Base-by-base conservation (phyloP, 306 rosid genomes). In the Nissolia schottii region DNA sequence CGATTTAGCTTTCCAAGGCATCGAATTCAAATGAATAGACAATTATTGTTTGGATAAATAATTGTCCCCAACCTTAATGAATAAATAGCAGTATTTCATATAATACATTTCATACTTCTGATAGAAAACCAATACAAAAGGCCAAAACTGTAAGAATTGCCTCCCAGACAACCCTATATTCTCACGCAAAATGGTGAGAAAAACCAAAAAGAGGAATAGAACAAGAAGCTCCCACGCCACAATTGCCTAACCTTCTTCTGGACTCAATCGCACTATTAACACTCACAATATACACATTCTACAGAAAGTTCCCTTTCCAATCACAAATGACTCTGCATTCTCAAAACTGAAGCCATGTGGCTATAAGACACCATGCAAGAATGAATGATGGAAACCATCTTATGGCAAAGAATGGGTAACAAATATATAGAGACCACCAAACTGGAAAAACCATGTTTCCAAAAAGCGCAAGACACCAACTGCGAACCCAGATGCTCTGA, bases 381-480 rank as follows among this genome's bases (percentile, higher is more conserved):
- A 79, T 77, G 82, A 83, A 86, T 83, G 93, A 75, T 70, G 82
- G 86, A 80, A 63, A 85, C 88, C 93, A 87, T 73, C 95, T 87
- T 86, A 78, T 87, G 89, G 84, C 55, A 71, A 93, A 83, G 88
- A 93, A 90, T 89, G 89, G 85, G 74, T 60, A 80, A 81, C 70
- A 77, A 79, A 83, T 79, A 79, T 64, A 34, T 5, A 82, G 66
- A 60, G 79, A 80, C 66, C 87, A 88, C 89, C 81, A 77, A 70
- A 37, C 78, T 67, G 58, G 76, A 59, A 74, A 40, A 71, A 31
- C 50, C 66, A 58, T 67, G 69, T 64, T 50, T 65, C 79, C 34
- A 38, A 75, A 72, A 81, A 48, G 79, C 45, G 63, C 77, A 73
- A 53, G 57, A 70, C 64, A 80, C 79, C 77, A 64, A 49, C 65